A percentile compares a stretch with the other conserved stretches of the same genome.
Conservation (phyloP, 352 stramenopile species). For the Globisporangium sylvaticum region DNA sequence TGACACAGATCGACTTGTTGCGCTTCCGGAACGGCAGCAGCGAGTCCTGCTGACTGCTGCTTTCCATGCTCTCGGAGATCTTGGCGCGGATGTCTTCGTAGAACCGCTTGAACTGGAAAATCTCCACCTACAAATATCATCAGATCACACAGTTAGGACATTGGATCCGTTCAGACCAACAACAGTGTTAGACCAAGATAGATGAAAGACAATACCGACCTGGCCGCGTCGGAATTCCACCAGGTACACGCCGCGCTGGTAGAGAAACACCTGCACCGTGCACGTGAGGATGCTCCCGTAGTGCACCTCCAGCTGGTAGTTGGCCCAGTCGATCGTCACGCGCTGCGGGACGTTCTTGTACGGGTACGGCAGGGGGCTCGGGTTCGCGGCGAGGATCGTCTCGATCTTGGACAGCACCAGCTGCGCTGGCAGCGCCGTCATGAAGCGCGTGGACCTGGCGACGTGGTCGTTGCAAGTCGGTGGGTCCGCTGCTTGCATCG, state of each 20-base stretch:
- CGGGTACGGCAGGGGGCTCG: conserved; percentile 43
- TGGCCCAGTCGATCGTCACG: conserved; percentile 66
- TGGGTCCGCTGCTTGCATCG: conserved; percentile 12
- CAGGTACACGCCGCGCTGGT: conserved; percentile 75
- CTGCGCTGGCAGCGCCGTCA: conserved; percentile 56
- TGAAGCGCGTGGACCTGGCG: conserved; percentile 64
- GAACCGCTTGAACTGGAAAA: conserved; percentile 87
- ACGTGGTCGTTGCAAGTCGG: conserved; percentile 67
- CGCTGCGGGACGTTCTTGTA: conserved; percentile 40
- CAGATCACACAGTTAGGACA: not conserved
- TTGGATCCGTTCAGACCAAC: not conserved
- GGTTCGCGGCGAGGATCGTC: conserved; percentile 34
- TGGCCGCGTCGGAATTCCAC: conserved; percentile 78
- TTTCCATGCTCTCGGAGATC: conserved; percentile 52
- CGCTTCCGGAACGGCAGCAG: conserved; percentile 40
- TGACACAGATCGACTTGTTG: conserved; percentile 58
- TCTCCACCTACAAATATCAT: conserved; percentile 51
- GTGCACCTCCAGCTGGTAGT: conserved; percentile 68
- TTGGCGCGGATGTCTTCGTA: conserved; percentile 74
- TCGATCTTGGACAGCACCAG: conserved; percentile 72
- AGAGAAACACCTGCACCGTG: conserved; percentile 79
- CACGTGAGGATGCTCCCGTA: conserved; percentile 62
- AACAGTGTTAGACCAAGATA: not conserved
- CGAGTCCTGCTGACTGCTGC: conserved; percentile 7
- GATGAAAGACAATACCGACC: conserved; percentile 22